Evolutionary conservation across 805 yeast species (phyloP).

Genomic region (Scheffersomyces amazonensis): DNA sequence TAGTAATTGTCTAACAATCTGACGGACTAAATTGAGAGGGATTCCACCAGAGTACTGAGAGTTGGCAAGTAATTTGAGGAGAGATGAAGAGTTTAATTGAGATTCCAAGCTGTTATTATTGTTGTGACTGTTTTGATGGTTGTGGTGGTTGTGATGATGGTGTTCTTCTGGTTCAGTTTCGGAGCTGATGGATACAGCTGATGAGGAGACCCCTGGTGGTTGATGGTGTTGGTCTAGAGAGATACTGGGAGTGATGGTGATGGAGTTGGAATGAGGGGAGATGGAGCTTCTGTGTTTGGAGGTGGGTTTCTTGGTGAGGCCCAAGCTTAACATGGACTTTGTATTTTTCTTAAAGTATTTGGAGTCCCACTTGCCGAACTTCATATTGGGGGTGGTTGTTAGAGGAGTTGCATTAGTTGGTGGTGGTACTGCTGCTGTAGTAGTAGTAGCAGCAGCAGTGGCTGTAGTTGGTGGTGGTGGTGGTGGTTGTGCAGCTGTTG

Average conservation of each 20-base stretch:
- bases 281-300: not conserved
- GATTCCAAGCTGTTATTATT: too few species aligned
- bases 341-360: conserved; percentile 15
- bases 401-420: not conserved
- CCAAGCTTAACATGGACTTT: conserved; percentile 19
- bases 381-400: conserved; percentile 2
- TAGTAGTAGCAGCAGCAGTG: not conserved
- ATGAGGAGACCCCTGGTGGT: not conserved
- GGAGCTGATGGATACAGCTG: not conserved
- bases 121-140: too few species aligned
- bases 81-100: conserved; percentile 15
- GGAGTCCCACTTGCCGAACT: conserved; percentile 18
- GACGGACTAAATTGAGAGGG: conserved; percentile 53
- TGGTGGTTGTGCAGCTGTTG: not conserved
- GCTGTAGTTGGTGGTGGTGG: conserved; percentile 1
- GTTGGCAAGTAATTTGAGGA: conserved; percentile 29
- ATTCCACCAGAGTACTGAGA: conserved; percentile 49
- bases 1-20: conserved; percentile 54
- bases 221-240: not conserved
- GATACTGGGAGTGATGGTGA: not conserved
- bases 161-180: too few species aligned
- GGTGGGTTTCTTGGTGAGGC: conserved; percentile 8
- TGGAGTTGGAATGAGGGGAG: not conserved
- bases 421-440: not conserved
- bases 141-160: too few species aligned